A percentile compares a stretch with the other conserved stretches of the same genome.
Conservation (phyloP, 176 grass and related monocot species). For the Avena eriantha region DNA sequence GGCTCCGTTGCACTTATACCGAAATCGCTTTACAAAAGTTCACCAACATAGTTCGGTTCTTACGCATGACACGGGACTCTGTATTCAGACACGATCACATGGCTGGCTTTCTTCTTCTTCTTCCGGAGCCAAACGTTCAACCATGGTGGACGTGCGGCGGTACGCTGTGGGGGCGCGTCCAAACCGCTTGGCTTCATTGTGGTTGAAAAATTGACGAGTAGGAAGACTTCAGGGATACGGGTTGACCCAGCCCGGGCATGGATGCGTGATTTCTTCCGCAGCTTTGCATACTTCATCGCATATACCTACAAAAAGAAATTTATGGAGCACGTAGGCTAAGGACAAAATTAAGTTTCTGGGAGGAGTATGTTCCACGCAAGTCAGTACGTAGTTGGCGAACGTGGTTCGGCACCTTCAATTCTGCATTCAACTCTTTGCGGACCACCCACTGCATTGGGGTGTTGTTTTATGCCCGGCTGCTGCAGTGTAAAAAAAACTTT, state of each 20-base stretch:
- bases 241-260: constrained; percentile 29
- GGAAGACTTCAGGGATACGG: neutral
- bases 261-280: constrained; percentile 2
- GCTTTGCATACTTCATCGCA: too few relatives aligned
- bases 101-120: neutral
- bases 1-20: neutral
- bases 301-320: too few relatives aligned
- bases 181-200: constrained; percentile 22
- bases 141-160: neutral
- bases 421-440: too few relatives aligned
- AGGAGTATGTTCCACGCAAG: too few relatives aligned
- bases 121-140: constrained; percentile 24
- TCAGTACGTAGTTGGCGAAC: too few relatives aligned
- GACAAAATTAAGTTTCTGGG: too few relatives aligned
- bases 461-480: too few relatives aligned
- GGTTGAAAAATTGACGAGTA: constrained; percentile 5
- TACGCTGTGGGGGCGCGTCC: neutral
- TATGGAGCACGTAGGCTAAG: too few relatives aligned
- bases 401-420: too few relatives aligned
- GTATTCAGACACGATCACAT: constrained; percentile 23
- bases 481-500: too few relatives aligned
- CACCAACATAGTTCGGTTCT: constrained; percentile 4
- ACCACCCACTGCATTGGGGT: too few relatives aligned
- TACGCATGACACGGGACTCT: neutral
- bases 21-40: neutral